Evolutionary conservation across 177 flowering plant species (phyloP), one percentile per base, ranked within the genome.

Genomic region (Vitis hybrid): DNA sequence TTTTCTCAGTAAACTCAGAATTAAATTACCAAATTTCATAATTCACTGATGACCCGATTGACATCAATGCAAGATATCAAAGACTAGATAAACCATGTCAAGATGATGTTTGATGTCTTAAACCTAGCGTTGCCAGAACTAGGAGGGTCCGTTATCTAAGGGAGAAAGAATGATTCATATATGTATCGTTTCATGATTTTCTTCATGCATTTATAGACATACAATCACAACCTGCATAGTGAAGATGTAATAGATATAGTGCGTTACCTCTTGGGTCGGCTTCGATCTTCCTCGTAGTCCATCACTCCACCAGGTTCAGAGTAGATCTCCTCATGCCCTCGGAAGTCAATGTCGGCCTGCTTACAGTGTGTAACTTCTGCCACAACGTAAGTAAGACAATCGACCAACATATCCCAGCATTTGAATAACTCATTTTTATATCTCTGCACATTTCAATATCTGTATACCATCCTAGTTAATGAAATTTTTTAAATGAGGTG

Each of bases 351-450:
- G 85, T 89, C 90, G 77, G 84, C 96, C 97, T 95, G 96, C 98
- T 89, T 74, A 90, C 85, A 89, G 93, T 86, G 77, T 82, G 91
- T 78, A 86, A 93, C 95, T 88, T 94, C 98, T 93, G 98, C 98
- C 94, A 91, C 80, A 86, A 85, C 52, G 97, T 94, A 94, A 92
- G 98, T 92, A 90, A 91, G 93, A 87, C 90, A 83, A 87, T 91
- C 96, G 92, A 91, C 94, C 74, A 81, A 85, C 81, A 90, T 81
- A 83, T 77, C 81, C 80, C 75, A 78, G 56, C 56, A 80, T 61
- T 65, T 69, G 48, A 78, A 56, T 68, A 66, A 75, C 74, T 26
- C 30, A 26, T 26, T 26, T 26, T 26, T 39, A 39, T 39, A 39
- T 39, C 0, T 39, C 6, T 39, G 45, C 45, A 39, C 45, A 39